Evolutionary conservation across 768 basidiomycete species (phyloP), one percentile per base, ranked within the genome.

Genomic region (Boletus reticuloceps): DNA sequence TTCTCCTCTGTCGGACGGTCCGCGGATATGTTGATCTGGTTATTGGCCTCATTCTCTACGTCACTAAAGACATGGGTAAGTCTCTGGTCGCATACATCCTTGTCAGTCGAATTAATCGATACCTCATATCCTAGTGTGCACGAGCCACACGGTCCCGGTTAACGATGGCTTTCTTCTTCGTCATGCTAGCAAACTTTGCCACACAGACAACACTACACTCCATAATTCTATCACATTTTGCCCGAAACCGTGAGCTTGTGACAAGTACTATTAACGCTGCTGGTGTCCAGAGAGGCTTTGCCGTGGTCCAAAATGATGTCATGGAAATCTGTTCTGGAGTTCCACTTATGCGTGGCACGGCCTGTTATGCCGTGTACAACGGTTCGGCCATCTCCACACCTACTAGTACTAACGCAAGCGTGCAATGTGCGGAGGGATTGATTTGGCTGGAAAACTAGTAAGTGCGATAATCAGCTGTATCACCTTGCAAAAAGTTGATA

Each of bases 131-230:
- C 11, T 34, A 83, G 82, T 79, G 76, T 58, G 65, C 74, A 32
- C 74, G 79, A 55, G 71, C 81, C 48, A 82, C 79, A 8, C 62
- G 79, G 36, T 80, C 77, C n/a, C 77, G 73, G 11, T 76, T 74
- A 63, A 82, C 80, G 34, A 71, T 75, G 6, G 58, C 72, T 36
- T 84, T 80, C 64, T 79, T 81, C 61, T 65, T 76, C 39, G 68
- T 82, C 53, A 75, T 79, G 29, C 58, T 83, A 43, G 43, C 73
- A 27, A 73, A 72, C 51, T 79, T 75, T 54, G 50, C 76, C 40
- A 64, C 72, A 25, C 75, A 82, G 48, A 72, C 69, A 53, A 60
- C 69, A 13, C 60, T 82, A 11, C 81, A 82, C 57, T 67, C 66
- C 14, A 46, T 75, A 25, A 65, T 76, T 4, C 74, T 77, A 42